These are phyloP conservation scores for Terfezia boudieri DNA, from an alignment of 495 filamentous ascomycete species.

Conservation along the genomic window DNA sequence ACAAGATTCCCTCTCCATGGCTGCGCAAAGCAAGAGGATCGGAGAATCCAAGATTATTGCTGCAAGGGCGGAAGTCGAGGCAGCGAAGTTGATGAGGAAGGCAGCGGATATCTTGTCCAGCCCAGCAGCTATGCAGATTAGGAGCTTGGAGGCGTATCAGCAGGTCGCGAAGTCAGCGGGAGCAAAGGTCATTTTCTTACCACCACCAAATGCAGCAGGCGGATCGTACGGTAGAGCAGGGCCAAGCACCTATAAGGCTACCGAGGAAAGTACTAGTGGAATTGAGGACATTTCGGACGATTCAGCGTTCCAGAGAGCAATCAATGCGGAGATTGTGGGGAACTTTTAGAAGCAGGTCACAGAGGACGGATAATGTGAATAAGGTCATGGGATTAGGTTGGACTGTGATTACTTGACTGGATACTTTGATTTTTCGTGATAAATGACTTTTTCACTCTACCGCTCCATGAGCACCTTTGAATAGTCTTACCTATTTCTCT, in stretches of 20 bases:
- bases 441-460: no score
- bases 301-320: constrained; percentile 49
- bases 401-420: no score
- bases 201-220: constrained; percentile 25
- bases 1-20: constrained; percentile 96
- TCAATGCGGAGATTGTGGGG: constrained; percentile 71
- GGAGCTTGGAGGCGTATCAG: constrained; percentile 98
- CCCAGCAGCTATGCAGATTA: constrained; percentile 96
- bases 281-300: constrained; percentile 19
- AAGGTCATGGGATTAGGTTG: no score
- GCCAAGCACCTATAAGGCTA: constrained; percentile 8
- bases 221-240: not conserved
- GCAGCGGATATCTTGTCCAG: constrained; percentile 85
- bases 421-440: no score
- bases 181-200: constrained; percentile 92
- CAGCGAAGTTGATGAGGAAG: constrained; percentile 92
- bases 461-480: no score
- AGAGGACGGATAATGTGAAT: no score
- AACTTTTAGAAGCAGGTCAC: constrained; percentile 37
- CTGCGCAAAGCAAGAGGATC: constrained; percentile 96
- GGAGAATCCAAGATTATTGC: constrained; percentile 97
- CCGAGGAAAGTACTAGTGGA: constrained; percentile 29
- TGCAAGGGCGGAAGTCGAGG: constrained; percentile 89
- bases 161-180: constrained; percentile 93
- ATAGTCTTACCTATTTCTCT: no score